phyloP scores from a whole-genome alignment of 371 early-diverging fungal genomes.

The Lichtheimia ornata region DNA sequence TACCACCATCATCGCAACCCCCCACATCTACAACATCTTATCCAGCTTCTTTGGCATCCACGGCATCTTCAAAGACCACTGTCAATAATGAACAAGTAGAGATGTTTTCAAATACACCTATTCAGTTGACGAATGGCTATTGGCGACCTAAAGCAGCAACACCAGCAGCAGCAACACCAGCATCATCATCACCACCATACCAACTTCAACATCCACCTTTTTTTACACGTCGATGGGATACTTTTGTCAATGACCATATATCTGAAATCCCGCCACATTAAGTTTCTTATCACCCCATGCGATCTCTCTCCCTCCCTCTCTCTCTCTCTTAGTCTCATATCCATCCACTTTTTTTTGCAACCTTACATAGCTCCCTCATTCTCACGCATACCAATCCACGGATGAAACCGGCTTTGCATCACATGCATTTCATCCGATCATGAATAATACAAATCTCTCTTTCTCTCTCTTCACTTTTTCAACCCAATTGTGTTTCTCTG shows the following conservation, averaged over 20 bases:
- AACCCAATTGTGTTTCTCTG: neutral
- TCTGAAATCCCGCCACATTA: neutral
- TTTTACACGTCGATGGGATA: neutral
- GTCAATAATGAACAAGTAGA: constrained; percentile 5
- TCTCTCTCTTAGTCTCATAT: neutral
- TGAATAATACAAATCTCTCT: neutral
- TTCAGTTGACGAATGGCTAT: constrained; percentile 18
- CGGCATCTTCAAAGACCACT: constrained; percentile 8
- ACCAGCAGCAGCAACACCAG: neutral
- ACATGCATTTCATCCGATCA: constrained; percentile 4
- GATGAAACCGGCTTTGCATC: constrained; percentile 6
- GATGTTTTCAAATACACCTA: constrained; percentile 17
- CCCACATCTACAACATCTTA: neutral
- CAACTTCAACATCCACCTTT: constrained; percentile 1
- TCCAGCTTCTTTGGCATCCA: constrained; percentile 14
- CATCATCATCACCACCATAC: neutral
- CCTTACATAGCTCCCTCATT: neutral
- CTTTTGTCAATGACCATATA: too few relatives aligned
- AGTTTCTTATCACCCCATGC: too few relatives aligned
- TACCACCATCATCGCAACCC: neutral
- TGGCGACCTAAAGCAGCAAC: neutral
- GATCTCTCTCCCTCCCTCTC: too few relatives aligned
- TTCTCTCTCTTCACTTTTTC: neutral
- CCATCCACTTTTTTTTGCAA: neutral
- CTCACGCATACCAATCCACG: neutral